Conservation (phyloP, 495 filamentous ascomycete species). For the Hypomontagnella submonticulosa region DNA sequence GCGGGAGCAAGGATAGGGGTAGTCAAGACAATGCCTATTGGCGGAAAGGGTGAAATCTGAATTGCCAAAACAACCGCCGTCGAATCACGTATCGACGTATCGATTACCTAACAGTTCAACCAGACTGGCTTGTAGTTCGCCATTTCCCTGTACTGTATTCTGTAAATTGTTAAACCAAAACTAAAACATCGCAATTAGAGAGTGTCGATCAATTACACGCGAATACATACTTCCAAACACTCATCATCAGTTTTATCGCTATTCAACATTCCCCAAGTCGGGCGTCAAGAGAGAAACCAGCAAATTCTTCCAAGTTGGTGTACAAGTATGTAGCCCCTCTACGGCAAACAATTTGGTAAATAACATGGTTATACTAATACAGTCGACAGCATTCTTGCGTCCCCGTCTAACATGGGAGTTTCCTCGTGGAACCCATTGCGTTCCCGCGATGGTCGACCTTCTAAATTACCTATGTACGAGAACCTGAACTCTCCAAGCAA, state of each 20-base stretch:
- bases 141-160: not conserved
- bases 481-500: constrained; percentile 48
- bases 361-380: constrained; percentile 18
- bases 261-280: constrained; percentile 25
- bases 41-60: constrained; percentile 19
- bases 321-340: constrained; percentile 26
- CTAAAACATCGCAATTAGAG: not conserved
- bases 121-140: too few species aligned
- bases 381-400: constrained; percentile 5
- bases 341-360: not conserved
- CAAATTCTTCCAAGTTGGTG: constrained; percentile 12
- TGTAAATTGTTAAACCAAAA: not conserved
- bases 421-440: constrained; percentile 47
- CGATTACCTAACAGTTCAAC: constrained; percentile 13
- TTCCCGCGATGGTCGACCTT: constrained; percentile 49
- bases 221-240: constrained; percentile 1
- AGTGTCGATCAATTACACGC: not conserved
- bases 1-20: constrained; percentile 32
- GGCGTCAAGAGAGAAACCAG: constrained; percentile 2
- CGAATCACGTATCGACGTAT: constrained; percentile 36
- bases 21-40: not conserved
- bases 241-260: constrained; percentile 3
- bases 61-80: constrained; percentile 31
- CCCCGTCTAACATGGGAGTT: constrained; percentile 43
- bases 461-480: constrained; percentile 58